phyloP scores from a whole-genome alignment of 2,329 filamentous ascomycete genomes.

The Sphaerulina vaccinii region DNA sequence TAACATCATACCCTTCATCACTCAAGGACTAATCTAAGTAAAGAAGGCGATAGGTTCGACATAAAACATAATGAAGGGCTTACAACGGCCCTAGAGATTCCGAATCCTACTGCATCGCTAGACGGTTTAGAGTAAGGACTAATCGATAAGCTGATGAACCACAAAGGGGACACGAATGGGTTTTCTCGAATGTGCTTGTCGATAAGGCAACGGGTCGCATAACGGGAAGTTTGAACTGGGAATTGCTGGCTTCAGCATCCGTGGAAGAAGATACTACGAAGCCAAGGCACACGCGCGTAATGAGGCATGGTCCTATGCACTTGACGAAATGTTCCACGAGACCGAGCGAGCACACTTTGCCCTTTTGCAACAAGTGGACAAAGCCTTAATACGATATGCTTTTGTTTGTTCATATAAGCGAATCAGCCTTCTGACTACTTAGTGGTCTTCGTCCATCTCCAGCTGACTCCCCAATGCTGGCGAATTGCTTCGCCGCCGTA shows the following conservation, averaged over 20 bases:
- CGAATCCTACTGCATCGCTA: neutral
- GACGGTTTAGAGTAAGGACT: neutral
- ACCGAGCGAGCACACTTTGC: slow-evolving; percentile 1
- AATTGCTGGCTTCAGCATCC: slow-evolving; percentile 13
- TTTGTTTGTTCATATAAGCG: neutral
- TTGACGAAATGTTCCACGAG: slow-evolving; percentile 4
- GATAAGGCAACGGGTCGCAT: neutral
- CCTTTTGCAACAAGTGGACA: slow-evolving; percentile 3
- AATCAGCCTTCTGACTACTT: slow-evolving; percentile 2
- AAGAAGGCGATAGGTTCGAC: too few species aligned
- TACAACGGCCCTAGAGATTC: neutral
- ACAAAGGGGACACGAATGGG: neutral
- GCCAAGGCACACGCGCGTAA: neutral
- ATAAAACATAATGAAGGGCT: neutral
- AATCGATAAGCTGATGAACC: neutral
- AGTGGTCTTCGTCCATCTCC: slow-evolving; percentile 2
- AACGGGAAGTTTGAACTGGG: slow-evolving; percentile 10
- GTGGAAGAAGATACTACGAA: slow-evolving; percentile 12
- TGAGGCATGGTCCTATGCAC: neutral
- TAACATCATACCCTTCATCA: too few species aligned
- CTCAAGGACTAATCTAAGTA: too few species aligned
- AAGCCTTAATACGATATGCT: slow-evolving; percentile 8
- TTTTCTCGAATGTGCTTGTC: slow-evolving; percentile 7
- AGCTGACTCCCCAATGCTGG: too few species aligned
- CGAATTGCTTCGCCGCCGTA: too few species aligned